Evolutionary conservation across 768 basidiomycete genomes (phyloP).

Genomic region (Boletus patriciae): DNA sequence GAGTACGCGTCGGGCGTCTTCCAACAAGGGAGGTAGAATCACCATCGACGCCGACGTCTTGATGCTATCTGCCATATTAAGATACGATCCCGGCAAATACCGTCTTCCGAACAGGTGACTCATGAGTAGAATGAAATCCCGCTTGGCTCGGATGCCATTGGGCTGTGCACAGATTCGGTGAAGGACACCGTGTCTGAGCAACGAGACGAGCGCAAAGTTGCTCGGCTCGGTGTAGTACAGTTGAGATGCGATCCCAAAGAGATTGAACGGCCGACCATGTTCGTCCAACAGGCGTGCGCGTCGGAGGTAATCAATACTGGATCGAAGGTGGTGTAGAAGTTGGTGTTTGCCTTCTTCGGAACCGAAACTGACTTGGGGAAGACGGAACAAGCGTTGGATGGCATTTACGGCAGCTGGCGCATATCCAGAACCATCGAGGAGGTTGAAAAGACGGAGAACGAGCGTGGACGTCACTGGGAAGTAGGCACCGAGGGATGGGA

Average conservation of each 20-base stretch:
- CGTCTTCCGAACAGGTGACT: constrained; percentile 68
- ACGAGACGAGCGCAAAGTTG: constrained; percentile 62
- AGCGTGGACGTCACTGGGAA: constrained; percentile 71
- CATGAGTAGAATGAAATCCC: constrained; percentile 53
- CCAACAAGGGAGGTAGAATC: constrained; percentile 50
- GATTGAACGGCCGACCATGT: constrained; percentile 55
- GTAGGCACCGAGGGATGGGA: constrained; percentile 59
- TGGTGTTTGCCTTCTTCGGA: constrained; percentile 57
- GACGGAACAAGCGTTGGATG: constrained; percentile 50
- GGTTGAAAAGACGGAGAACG: constrained; percentile 60
- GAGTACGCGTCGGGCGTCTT: constrained; percentile 43
- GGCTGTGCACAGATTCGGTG: constrained; percentile 53
- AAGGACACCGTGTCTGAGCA: constrained; percentile 57
- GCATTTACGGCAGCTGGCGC: constrained; percentile 49
- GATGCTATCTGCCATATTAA: constrained; percentile 37
- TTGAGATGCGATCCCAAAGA: constrained; percentile 54
- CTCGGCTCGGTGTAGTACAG: constrained; percentile 67
- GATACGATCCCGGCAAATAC: constrained; percentile 47
- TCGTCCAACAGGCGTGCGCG: constrained; percentile 53
- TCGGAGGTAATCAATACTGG: constrained; percentile 70
- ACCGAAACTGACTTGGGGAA: constrained; percentile 59
- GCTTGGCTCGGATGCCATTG: constrained; percentile 42
- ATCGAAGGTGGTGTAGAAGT: constrained; percentile 63
- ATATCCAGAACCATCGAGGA: constrained; percentile 61
- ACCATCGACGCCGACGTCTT: constrained; percentile 56